Conservation (phyloP, 108 stramenopile species). For the Fragilariopsis cylindrus region DNA sequence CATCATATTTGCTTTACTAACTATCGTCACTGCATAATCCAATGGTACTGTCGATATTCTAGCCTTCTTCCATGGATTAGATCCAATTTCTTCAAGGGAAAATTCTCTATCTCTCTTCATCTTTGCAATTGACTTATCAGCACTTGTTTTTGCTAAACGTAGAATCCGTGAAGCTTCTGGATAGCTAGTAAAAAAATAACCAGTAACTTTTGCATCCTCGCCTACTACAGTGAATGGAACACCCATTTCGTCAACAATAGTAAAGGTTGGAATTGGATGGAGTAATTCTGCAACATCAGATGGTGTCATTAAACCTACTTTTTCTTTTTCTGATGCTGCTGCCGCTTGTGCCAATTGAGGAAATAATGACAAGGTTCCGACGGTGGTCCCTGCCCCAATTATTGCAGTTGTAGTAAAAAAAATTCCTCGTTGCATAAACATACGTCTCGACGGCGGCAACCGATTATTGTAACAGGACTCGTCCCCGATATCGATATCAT, state of each 20-base stretch:
- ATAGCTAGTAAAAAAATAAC: constrained; percentile 77
- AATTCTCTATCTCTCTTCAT: constrained; percentile 38
- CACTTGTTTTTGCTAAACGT: constrained; percentile 49
- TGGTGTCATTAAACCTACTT: constrained; percentile 21
- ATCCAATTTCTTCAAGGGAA: constrained; percentile 36
- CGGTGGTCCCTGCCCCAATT: too few relatives aligned
- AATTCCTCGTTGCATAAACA: background rate
- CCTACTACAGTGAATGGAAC: constrained; percentile 84
- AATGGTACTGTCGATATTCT: constrained; percentile 73
- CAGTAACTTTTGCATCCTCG: constrained; percentile 83
- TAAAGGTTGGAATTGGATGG: constrained; percentile 66
- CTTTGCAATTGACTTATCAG: constrained; percentile 62
- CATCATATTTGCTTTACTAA: constrained; percentile 44
- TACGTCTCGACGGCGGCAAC: background rate
- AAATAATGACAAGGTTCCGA: background rate
- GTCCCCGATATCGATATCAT: background rate
- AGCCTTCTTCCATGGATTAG: constrained; percentile 76
- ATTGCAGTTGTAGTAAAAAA: background rate
- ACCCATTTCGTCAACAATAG: constrained; percentile 70
- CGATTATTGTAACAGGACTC: background rate
- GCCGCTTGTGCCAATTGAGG: constrained; percentile 1
- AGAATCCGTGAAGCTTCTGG: constrained; percentile 73
- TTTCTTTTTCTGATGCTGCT: background rate
- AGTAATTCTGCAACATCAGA: constrained; percentile 26
- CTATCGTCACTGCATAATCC: constrained; percentile 72